Evolutionary conservation across 2,329 filamentous ascomycete species (phyloP), one percentile per base, ranked within the genome.

Genomic region (Calonectria honghensis): DNA sequence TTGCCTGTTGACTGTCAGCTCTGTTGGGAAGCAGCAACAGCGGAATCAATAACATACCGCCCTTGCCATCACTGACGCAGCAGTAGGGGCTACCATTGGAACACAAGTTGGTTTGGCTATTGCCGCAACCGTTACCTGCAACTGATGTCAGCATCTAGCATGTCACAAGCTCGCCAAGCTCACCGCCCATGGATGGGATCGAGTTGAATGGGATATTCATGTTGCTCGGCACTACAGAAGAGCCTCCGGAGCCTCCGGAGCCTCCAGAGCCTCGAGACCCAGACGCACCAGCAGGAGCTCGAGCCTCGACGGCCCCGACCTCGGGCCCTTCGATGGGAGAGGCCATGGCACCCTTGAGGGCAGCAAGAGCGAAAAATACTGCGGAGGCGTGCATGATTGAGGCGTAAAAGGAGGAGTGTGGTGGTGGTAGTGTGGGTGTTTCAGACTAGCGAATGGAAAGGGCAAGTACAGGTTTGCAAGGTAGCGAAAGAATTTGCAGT

Each of bases 21-120:
- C 20, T 9, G 32, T 6, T 29, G n/a, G 10, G 24, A 20, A 41
- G n/a, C 2, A 14, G 16, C 2, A 6, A 39, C 24, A 31, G 35
- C 6, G 27, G 14, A 16, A 32, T 18, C 9, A 1, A 14, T 6
- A 10, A 57, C 20, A 4, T 54, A 80, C 78, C 31, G 3, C 79
- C 78, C 0, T 74, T 73, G 11, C 77, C 61, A 39, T 69, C 50
- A 1, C 59, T 75, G 20, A 69, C 73, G 20, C 78, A 79, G 70
- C 78, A 79, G 68, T 70, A 79, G 13, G 73, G 76, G 4, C 32
- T 72, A 10, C 78, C 78, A 2, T 65, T 59, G 7, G 73, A 75
- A 14, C 78, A 79, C 1, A 54, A 48, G 31, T 76, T 77, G 0
- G 63, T 13, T 67, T 78, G 76, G 1, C 20, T 16, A 32, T 14